Evolutionary conservation across 352 stramenopile genomes (phyloP).

Genomic region (Phytopythium cucurbitacearum): DNA sequence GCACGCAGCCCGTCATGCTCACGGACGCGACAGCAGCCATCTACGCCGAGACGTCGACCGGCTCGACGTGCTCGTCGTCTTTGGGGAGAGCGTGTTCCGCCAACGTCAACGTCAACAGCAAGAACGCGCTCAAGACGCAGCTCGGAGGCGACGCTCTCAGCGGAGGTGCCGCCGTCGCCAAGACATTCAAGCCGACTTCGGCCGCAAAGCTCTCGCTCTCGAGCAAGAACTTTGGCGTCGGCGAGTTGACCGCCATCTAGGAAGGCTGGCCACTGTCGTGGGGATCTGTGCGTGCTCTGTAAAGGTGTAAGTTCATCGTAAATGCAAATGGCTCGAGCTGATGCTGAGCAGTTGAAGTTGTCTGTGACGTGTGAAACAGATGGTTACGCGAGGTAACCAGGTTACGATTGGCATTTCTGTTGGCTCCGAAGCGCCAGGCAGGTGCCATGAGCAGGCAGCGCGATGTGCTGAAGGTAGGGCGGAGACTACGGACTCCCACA

Average conservation of each 20-base stretch:
- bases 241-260: not conserved
- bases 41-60: slow-evolving; percentile 5
- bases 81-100: slow-evolving; percentile 9
- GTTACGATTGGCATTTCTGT: no score
- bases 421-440: no score
- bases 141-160: slow-evolving; percentile 6
- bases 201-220: slow-evolving; percentile 9
- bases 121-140: slow-evolving; percentile 3
- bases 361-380: no score
- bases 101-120: slow-evolving; percentile 8
- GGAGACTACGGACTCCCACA: not conserved
- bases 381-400: no score
- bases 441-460: slow-evolving; percentile 17
- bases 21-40: slow-evolving; percentile 6
- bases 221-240: slow-evolving; percentile 14
- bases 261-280: no score
- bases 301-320: no score
- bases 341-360: no score
- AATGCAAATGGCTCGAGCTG: no score
- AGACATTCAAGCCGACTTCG: slow-evolving; percentile 6
- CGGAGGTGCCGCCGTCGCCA: slow-evolving; percentile 8
- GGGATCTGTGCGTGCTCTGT: no score
- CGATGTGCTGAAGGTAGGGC: slow-evolving; percentile 51
- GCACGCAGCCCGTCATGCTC: slow-evolving; percentile 4
- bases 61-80: slow-evolving; percentile 5